phyloP scores from a whole-genome alignment of 73 alveolate genomes.

The Tetrahymena elliotti region DNA sequence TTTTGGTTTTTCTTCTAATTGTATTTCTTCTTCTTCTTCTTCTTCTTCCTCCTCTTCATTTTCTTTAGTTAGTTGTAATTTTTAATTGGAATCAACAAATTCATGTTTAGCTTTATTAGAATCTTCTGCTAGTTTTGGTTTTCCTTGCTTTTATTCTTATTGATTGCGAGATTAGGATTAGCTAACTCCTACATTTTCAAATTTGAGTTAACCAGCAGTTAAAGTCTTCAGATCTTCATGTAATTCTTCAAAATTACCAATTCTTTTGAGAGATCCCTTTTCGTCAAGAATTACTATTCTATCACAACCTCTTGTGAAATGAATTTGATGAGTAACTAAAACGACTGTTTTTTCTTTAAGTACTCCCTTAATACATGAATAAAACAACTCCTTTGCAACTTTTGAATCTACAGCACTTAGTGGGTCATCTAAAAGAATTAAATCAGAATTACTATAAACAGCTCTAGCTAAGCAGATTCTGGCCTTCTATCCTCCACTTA shows the following conservation, averaged over 20 bases:
- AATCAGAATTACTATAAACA: conserved; percentile 66
- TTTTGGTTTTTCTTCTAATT: background rate
- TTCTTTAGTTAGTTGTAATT: too few species aligned
- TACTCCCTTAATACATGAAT: background rate
- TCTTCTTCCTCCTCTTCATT: background rate
- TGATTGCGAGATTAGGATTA: background rate
- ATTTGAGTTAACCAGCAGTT: background rate
- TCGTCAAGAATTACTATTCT: conserved; percentile 38
- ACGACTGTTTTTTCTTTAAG: background rate
- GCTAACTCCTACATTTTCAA: background rate
- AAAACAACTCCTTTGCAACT: conserved; percentile 37
- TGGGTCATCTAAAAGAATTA: conserved; percentile 76
- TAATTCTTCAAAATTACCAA: background rate
- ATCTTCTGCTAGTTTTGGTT: background rate
- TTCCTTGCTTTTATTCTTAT: background rate
- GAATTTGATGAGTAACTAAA: conserved; percentile 4
- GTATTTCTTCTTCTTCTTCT: background rate
- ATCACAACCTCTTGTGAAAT: conserved; percentile 4
- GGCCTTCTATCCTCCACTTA: conserved; percentile 81
- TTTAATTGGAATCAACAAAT: background rate
- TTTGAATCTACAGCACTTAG: conserved; percentile 68
- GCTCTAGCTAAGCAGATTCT: conserved; percentile 81
- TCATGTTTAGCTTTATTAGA: background rate
- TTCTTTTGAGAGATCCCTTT: background rate
- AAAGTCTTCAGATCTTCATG: background rate